These are phyloP conservation scores for Coniella vitis DNA, from an alignment of 2,329 filamentous ascomycete genomes.

Conservation along the genomic window DNA sequence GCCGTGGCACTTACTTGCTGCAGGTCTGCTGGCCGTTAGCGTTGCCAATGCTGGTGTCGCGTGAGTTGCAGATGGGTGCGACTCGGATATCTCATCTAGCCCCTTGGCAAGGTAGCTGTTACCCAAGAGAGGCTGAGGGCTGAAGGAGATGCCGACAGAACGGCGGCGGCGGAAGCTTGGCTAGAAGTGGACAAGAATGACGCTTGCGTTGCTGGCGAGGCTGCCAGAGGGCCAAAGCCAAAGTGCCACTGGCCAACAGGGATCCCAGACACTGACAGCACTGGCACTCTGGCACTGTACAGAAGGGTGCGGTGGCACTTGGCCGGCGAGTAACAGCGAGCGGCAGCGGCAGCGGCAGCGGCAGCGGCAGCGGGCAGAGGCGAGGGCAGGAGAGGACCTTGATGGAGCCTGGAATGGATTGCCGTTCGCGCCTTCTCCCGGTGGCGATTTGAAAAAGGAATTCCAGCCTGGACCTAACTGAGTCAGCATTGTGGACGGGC, in stretches of 20 bases:
- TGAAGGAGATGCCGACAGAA: neutral
- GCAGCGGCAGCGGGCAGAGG: no score
- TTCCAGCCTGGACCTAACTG: neutral
- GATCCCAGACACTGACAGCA: no score
- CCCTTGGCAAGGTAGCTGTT: neutral
- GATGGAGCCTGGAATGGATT: neutral
- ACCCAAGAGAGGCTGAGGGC: neutral
- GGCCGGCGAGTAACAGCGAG: neutral
- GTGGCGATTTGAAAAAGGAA: neutral
- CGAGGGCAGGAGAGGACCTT: neutral
- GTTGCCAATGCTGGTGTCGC: conserved; percentile 9
- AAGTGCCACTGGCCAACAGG: neutral
- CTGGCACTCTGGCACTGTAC: neutral
- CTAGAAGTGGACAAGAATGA: neutral
- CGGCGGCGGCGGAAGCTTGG: conserved; percentile 4
- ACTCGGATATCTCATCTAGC: conserved; percentile 13
- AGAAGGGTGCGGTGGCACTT: neutral
- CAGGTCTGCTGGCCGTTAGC: conserved; percentile 4
- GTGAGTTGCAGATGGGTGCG: conserved; percentile 3
- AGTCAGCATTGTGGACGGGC: neutral
- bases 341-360: neutral
- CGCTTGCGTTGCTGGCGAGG: neutral
- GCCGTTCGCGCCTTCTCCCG: neutral
- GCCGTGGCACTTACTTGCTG: conserved; percentile 2
- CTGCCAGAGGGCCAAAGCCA: neutral